Conservation (phyloP, 1,284 basidiomycete species). For the Ustilago loliicola region DNA sequence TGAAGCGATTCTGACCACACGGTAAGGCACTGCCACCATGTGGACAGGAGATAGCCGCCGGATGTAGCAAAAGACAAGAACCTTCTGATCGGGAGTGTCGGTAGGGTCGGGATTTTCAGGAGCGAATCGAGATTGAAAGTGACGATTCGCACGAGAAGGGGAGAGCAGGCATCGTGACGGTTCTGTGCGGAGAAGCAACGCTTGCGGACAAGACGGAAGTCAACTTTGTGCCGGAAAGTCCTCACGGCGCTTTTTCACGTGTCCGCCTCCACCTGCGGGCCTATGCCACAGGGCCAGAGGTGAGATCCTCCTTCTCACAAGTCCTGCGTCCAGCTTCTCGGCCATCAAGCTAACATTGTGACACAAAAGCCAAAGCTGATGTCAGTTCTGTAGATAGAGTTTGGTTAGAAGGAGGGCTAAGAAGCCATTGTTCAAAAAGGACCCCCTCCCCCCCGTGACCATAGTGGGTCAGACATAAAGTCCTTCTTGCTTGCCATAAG, state of each 20-base stretch:
- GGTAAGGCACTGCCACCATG: no score
- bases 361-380: not conserved
- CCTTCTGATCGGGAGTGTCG: not conserved
- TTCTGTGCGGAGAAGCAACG: constrained; percentile 4
- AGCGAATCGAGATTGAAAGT: not conserved
- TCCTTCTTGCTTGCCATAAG: no score
- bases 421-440: not conserved
- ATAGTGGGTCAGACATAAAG: no score
- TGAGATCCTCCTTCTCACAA: not conserved
- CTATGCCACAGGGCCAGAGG: not conserved
- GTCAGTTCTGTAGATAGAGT: no score
- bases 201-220: constrained; percentile 9
- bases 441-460: not conserved
- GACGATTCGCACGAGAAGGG: not conserved
- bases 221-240: constrained; percentile 10
- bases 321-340: no score
- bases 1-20: no score
- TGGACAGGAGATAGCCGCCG: no score
- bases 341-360: not conserved
- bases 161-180: not conserved
- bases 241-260: constrained; percentile 3
- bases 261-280: not conserved
- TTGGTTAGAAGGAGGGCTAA: no score
- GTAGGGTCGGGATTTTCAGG: not conserved
- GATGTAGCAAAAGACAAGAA: not conserved